A percentile compares a stretch with the other conserved stretches of the same genome.
phyloP scores from a whole-genome alignment of 1,284 basidiomycete species.

The Spongiforma sp. region DNA sequence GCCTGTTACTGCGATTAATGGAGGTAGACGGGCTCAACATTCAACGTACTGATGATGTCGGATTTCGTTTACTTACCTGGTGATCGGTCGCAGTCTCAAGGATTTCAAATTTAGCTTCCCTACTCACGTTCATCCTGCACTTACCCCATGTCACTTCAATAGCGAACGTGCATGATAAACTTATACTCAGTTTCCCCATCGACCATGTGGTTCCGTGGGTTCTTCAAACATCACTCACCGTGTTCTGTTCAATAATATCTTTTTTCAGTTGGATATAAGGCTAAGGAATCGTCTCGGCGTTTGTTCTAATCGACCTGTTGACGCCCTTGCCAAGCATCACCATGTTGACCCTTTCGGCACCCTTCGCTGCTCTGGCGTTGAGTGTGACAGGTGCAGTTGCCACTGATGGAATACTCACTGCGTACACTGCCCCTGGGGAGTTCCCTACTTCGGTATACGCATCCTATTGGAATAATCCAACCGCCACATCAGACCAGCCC shows the following conservation, averaged over 20 bases:
- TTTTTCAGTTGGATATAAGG: constrained; percentile 16
- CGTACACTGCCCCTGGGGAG: constrained; percentile 61
- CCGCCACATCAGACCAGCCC: constrained; percentile 65
- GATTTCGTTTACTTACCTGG: too few species aligned
- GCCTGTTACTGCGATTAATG: too few species aligned
- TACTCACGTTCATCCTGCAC: background rate
- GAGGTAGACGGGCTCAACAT: too few species aligned
- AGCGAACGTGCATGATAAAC: constrained; percentile 26
- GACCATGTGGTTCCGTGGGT: constrained; percentile 7
- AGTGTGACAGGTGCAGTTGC: constrained; percentile 6
- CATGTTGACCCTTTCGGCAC: constrained; percentile 20
- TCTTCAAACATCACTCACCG: background rate
- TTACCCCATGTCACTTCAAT: background rate
- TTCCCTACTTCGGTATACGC: constrained; percentile 66
- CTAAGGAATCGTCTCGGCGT: constrained; percentile 1
- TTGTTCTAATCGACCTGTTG: background rate
- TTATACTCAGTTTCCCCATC: background rate
- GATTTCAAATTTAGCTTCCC: too few species aligned
- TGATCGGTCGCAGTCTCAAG: too few species aligned
- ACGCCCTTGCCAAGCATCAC: background rate
- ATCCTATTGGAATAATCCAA: constrained; percentile 72
- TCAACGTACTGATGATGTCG: too few species aligned
- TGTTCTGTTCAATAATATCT: constrained; percentile 7
- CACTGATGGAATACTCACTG: constrained; percentile 31
- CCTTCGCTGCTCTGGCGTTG: constrained; percentile 19